These are phyloP conservation scores for Sporobolomyces pararoseus DNA, from an alignment of 768 basidiomycete genomes.

Conservation along the genomic window DNA sequence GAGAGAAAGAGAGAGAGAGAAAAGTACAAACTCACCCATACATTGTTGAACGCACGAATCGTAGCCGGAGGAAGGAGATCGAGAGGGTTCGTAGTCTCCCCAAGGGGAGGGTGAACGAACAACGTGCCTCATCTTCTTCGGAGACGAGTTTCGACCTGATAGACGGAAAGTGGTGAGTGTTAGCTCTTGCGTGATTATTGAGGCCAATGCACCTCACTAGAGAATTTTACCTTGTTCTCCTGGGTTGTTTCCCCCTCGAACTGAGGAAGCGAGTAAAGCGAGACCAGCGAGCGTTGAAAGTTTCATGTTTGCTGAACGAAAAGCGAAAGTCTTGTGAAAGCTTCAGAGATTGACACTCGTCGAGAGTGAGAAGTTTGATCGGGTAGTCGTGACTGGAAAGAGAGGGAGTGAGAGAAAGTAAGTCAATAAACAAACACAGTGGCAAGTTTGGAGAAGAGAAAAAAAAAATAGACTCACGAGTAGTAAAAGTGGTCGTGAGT, in stretches of 20 bases:
- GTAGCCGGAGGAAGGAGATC: not conserved
- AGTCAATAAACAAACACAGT: too few species aligned
- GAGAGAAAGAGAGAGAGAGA: not conserved
- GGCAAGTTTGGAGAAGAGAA: constrained; percentile 45
- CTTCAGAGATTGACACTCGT: not conserved
- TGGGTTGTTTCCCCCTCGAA: too few species aligned
- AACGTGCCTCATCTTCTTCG: not conserved
- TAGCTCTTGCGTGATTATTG: too few species aligned
- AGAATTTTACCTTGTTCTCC: too few species aligned
- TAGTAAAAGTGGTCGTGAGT: not conserved
- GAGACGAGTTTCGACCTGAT: not conserved
- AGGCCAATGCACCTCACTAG: too few species aligned
- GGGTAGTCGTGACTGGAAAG: constrained; percentile 55
- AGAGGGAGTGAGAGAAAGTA: constrained; percentile 46
- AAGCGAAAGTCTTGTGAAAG: not conserved
- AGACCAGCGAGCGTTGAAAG: not conserved
- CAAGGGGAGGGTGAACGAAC: constrained; percentile 8
- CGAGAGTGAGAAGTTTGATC: constrained; percentile 63
- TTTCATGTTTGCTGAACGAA: not conserved
- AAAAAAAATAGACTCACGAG: constrained; percentile 51
- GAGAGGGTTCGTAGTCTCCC: not conserved
- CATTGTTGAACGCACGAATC: constrained; percentile 23
- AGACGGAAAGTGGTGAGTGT: too few species aligned
- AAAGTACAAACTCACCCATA: constrained; percentile 17
- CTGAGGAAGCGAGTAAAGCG: not conserved